Conservation (phyloP, 306 rosid genomes). For the Pterocarpus macrocarpus region DNA sequence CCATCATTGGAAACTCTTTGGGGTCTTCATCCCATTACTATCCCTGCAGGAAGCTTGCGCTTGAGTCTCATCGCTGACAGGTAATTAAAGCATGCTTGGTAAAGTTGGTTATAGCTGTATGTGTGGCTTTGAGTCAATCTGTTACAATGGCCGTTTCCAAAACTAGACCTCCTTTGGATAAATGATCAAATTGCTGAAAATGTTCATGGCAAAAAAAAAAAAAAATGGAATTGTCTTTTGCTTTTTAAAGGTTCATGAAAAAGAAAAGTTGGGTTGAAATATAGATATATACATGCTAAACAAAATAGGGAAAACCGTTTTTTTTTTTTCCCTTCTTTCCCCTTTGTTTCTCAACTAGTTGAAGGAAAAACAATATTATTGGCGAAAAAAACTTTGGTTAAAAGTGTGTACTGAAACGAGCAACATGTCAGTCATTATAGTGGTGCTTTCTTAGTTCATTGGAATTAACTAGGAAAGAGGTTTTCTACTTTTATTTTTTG, state of each 20-base stretch:
- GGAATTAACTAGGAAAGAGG: conserved; percentile 42
- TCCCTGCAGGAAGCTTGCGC: conserved; percentile 76
- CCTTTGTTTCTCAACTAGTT: conserved; percentile 37
- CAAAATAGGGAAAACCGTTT: conserved; percentile 35
- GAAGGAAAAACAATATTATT: conserved; percentile 14
- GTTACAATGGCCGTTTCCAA: conserved; percentile 31
- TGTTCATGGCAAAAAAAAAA: conserved; percentile 15
- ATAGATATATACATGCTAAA: conserved; percentile 1
- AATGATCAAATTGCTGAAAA: conserved; percentile 26
- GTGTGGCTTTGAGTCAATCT: conserved; percentile 19
- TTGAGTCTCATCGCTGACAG: conserved; percentile 85
- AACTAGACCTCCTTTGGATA: conserved; percentile 39
- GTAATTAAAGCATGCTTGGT: conserved; percentile 54
- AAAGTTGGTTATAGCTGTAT: conserved; percentile 49
- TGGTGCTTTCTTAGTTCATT: conserved; percentile 47
- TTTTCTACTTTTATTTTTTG: conserved; percentile 12
- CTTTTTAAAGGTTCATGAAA: conserved; percentile 31
- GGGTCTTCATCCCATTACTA: conserved; percentile 90
- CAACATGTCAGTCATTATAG: conserved; percentile 40
- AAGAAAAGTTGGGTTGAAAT: conserved; percentile 7
- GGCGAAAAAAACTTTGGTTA: conserved; percentile 39
- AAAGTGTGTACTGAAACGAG: conserved; percentile 49
- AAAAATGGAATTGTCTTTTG: conserved; percentile 38
- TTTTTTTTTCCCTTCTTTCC: conserved; percentile 2
- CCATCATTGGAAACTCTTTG: conserved; percentile 80